A percentile compares a stretch with the other conserved stretches of the same genome.
phyloP scores from a whole-genome alignment of 768 basidiomycete genomes.

The Leccinum incarnatum region DNA sequence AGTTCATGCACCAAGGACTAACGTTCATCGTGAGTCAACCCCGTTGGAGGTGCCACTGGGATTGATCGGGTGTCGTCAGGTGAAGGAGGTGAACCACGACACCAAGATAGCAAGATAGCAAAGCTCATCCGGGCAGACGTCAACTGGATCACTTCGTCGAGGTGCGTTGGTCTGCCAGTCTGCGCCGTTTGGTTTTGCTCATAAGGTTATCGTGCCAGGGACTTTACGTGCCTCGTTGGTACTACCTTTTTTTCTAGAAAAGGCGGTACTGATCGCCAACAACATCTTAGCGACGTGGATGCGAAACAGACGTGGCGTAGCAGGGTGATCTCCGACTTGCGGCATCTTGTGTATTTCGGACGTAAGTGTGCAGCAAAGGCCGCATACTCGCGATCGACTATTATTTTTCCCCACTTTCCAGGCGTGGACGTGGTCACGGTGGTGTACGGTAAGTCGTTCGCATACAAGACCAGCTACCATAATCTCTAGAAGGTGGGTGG shows the following conservation, averaged over 20 bases:
- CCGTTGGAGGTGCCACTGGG: not conserved
- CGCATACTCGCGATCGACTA: not conserved
- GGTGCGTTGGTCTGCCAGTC: conserved; percentile 35
- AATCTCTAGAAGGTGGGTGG: too few species aligned
- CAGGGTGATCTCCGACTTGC: conserved; percentile 43
- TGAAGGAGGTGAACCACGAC: conserved; percentile 62
- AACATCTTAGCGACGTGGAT: conserved; percentile 61
- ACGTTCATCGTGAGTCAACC: conserved; percentile 62
- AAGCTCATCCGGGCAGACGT: conserved; percentile 72
- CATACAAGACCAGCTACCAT: too few species aligned
- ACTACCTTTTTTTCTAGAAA: not conserved
- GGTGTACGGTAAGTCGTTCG: conserved; percentile 62
- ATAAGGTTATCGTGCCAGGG: conserved; percentile 38
- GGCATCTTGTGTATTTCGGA: conserved; percentile 63
- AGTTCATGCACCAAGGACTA: conserved; percentile 89
- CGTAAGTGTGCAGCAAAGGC: conserved; percentile 41
- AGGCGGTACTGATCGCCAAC: not conserved
- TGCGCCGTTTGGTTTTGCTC: not conserved
- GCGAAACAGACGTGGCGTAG: conserved; percentile 76
- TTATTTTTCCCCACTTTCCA: conserved; percentile 21
- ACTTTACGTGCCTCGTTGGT: conserved; percentile 59
- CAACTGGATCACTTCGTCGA: conserved; percentile 76
- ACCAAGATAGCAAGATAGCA: conserved; percentile 48
- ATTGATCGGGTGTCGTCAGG: not conserved
- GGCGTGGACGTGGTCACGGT: conserved; percentile 50